Evolutionary conservation across 371 early-diverging fungal species (phyloP).

Genomic region (Blakeslea trispora): DNA sequence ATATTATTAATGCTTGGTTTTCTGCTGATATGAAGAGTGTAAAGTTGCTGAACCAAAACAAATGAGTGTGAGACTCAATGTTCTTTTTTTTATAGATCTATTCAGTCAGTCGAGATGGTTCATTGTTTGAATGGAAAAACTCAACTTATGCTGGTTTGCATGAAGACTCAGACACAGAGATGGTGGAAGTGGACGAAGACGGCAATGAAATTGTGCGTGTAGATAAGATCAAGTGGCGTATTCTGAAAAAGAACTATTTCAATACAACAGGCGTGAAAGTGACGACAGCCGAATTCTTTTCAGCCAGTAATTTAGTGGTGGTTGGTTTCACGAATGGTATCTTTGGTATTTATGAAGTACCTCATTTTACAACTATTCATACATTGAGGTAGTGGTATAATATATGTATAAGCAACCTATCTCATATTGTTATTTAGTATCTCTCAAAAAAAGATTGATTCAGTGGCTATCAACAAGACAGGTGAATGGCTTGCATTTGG

Average conservation of each 20-base stretch:
- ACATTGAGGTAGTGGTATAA: constrained; percentile 87
- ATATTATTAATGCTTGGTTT: constrained; percentile 92
- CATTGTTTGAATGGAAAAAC: constrained; percentile 83
- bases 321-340: constrained; percentile 92
- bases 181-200: constrained; percentile 59
- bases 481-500: constrained; percentile 99
- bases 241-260: constrained; percentile 70
- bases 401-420: too few relatives aligned
- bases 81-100: too few relatives aligned
- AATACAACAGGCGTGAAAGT: constrained; percentile 75
- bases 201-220: constrained; percentile 41
- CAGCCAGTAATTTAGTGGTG: constrained; percentile 72
- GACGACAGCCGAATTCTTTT: constrained; percentile 80
- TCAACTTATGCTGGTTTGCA: constrained; percentile 38
- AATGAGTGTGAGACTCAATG: too few relatives aligned
- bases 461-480: constrained; percentile 83
- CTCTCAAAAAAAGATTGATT: constrained; percentile 89
- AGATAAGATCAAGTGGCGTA: constrained; percentile 63
- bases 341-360: constrained; percentile 97
- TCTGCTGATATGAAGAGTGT: constrained; percentile 72
- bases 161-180: constrained; percentile 44
- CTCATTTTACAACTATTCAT: constrained; percentile 86
- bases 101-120: constrained; percentile 88
- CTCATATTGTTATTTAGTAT: too few relatives aligned
- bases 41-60: too few relatives aligned